Evolutionary conservation across 176 grass and related monocot genomes (phyloP).

Genomic region (Aegilops umbellulata): DNA sequence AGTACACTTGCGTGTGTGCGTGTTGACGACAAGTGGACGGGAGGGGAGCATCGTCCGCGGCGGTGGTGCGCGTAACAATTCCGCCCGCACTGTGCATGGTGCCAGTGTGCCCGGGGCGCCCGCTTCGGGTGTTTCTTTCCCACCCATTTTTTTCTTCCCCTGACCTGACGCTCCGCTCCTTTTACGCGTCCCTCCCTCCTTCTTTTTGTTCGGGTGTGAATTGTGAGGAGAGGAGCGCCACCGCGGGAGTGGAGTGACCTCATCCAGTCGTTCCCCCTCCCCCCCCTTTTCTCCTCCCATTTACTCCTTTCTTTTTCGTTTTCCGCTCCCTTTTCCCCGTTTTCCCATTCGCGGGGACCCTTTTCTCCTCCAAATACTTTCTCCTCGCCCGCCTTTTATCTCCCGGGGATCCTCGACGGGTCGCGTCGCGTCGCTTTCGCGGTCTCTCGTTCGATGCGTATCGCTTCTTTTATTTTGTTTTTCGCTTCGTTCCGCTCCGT

Average conservation of each 20-base stretch:
- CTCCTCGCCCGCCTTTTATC: not conserved
- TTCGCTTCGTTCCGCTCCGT: not conserved
- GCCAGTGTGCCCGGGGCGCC: not conserved
- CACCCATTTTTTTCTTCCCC: too few species aligned
- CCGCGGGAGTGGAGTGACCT: conserved; percentile 18
- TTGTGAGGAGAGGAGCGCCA: conserved; percentile 42
- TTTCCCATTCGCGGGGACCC: not conserved
- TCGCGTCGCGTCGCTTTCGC: not conserved
- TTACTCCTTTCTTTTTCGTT: not conserved
- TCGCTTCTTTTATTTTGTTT: not conserved
- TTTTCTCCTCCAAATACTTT: not conserved
- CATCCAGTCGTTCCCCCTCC: conserved; percentile 45
- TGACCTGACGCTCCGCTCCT: not conserved
- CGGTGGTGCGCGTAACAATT: not conserved
- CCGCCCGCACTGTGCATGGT: not conserved
- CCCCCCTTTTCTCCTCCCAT: not conserved
- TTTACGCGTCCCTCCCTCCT: not conserved
- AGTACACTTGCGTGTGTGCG: too few species aligned
- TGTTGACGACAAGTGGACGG: not conserved
- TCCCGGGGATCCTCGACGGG: not conserved
- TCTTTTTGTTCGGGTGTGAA: conserved; percentile 51
- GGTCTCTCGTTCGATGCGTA: conserved; percentile 5
- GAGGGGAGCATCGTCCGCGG: not conserved
- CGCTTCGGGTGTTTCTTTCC: not conserved
- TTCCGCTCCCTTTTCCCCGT: not conserved